Evolutionary conservation across 1,284 basidiomycete species (phyloP), one percentile per base, ranked within the genome.

Genomic region (Tilletia setariae): DNA sequence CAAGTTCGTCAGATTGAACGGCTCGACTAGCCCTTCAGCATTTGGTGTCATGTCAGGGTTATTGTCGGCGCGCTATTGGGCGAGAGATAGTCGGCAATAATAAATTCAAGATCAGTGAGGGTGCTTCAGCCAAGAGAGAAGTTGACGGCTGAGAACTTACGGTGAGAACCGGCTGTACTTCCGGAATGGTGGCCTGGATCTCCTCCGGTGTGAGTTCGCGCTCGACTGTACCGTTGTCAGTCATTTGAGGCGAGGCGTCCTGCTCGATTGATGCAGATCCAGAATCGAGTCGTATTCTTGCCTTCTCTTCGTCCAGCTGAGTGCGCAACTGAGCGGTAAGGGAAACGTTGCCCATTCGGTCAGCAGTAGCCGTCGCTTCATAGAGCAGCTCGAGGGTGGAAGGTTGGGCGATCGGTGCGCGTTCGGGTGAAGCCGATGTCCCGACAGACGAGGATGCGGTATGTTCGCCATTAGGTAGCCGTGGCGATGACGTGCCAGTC

Each of bases 1-100:
- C 28, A 81, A 70, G 1, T 75, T 71, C 7, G 68, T 67, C 13
- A 81, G 68, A 63, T 81, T 81, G 68, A 80, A 77, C 3, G 77
- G 77, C 68, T 44, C 7, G 19, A 56, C 21, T 2, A 32, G 64
- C 59, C 25, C 49, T n/a, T 0, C 4, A 32, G 2, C 67, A 44
- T 6, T 21, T 15, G 35, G 32, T 8, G 7, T 19, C 8, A 25
- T 30, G 16, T 25, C 53, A 8, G 53, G 53, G 23, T 59, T 59
- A 30, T 59, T 59, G 1, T 21, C 9, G 9, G 53, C 53, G 9
- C 9, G 15, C 53, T 56, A 21, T 13, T n/a, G n/a, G n/a, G n/a
- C n/a, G n/a, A n/a, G n/a, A n/a, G n/a, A n/a, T n/a, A n/a, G n/a
- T n/a, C n/a, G n/a, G n/a, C n/a, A n/a, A n/a, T n/a, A n/a, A n/a